Conservation (phyloP, 495 filamentous ascomycete species). For the Aspergillus indologenus region DNA sequence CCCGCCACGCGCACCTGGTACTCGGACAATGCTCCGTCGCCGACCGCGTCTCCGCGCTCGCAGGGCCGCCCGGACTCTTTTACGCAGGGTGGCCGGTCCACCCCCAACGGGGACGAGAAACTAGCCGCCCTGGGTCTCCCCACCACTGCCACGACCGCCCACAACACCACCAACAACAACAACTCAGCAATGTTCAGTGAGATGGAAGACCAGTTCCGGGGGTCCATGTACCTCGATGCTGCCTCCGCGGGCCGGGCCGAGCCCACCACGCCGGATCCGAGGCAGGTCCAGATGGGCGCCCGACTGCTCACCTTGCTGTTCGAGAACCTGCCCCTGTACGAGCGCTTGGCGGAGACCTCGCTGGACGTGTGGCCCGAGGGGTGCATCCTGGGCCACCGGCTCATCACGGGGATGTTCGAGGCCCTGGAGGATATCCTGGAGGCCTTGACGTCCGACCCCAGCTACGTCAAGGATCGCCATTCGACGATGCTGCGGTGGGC, state of each 20-base stretch:
- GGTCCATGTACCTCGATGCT: background rate
- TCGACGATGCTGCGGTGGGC: constrained; percentile 5
- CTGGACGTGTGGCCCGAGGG: constrained; percentile 22
- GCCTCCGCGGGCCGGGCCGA: background rate
- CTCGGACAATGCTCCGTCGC: constrained; percentile 1
- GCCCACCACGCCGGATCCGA: constrained; percentile 14
- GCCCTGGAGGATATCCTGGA: background rate
- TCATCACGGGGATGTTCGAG: constrained; percentile 3
- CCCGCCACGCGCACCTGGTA: constrained; percentile 21
- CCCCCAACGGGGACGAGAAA: constrained; percentile 3
- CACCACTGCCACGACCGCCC: background rate
- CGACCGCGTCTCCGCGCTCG: background rate
- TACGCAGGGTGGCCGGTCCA: background rate
- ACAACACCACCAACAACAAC: background rate
- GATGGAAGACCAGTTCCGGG: background rate
- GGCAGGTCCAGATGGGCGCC: constrained; percentile 23
- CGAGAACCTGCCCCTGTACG: constrained; percentile 23
- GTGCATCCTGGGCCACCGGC: constrained; percentile 21
- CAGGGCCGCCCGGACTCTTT: background rate
- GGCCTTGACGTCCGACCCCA: background rate
- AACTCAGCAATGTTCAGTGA: constrained; percentile 2
- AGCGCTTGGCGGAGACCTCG: constrained; percentile 17
- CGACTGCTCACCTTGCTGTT: constrained; percentile 18
- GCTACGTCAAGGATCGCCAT: constrained; percentile 6
- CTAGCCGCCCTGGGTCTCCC: background rate